These are phyloP conservation scores for Bonia amplexicaulis DNA, from an alignment of 176 grass and related monocot genomes.

Conservation along the genomic window DNA sequence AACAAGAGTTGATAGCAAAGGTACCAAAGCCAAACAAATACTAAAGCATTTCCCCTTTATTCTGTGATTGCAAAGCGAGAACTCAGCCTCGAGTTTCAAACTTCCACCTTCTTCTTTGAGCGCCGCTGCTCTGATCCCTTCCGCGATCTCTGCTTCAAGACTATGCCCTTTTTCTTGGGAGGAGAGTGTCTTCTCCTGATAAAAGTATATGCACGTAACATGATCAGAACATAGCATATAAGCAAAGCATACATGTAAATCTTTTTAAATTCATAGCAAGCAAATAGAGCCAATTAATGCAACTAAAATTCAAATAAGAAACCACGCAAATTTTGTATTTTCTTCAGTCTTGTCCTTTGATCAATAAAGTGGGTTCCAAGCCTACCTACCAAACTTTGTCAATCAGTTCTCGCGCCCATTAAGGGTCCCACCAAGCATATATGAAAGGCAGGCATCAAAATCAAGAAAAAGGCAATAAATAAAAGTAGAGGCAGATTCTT, in stretches of 20 bases:
- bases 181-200: conserved; percentile 32
- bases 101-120: conserved; percentile 24
- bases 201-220: neutral
- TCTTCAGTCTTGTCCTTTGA: neutral
- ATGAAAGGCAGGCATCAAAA: neutral
- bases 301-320: neutral
- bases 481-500: neutral
- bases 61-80: neutral
- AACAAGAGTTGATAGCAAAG: neutral
- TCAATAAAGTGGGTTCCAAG: neutral
- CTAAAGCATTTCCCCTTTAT: conserved; percentile 25
- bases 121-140: conserved; percentile 11
- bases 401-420: neutral
- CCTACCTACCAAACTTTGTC: neutral
- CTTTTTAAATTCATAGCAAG: neutral
- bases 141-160: conserved; percentile 22
- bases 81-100: conserved; percentile 5
- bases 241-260: neutral
- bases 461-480: neutral
- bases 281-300: neutral
- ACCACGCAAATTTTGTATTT: neutral
- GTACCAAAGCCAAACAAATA: neutral
- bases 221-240: neutral
- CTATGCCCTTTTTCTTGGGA: conserved; percentile 30
- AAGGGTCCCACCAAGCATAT: neutral